Conservation (phyloP, 1,284 basidiomycete species). For the Hymenochaete sp. region DNA sequence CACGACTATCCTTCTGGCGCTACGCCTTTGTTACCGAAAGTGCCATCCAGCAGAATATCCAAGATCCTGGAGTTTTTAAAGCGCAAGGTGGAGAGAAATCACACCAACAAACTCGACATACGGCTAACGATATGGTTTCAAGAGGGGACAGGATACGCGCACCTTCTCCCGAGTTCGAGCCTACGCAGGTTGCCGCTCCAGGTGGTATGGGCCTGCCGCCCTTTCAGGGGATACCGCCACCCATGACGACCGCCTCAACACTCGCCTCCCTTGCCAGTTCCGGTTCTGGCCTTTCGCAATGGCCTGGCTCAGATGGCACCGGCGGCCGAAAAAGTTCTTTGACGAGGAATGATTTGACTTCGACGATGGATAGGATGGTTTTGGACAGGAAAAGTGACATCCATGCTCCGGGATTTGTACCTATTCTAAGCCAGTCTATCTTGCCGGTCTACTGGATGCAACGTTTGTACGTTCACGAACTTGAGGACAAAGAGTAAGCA, state of each 20-base stretch:
- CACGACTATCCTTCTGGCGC: slow-evolving; percentile 56
- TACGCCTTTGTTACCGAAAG: slow-evolving; percentile 45
- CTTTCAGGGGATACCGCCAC: slow-evolving; percentile 22
- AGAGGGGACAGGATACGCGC: slow-evolving; percentile 14
- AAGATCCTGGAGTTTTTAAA: too few relatives aligned
- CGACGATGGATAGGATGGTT: slow-evolving; percentile 57
- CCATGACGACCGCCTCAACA: slow-evolving; percentile 39
- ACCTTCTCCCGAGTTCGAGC: slow-evolving; percentile 17
- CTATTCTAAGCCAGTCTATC: slow-evolving; percentile 50
- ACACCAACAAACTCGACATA: slow-evolving; percentile 1
- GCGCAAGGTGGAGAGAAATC: slow-evolving; percentile 6
- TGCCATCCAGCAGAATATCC: slow-evolving; percentile 5
- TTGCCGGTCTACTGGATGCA: slow-evolving; percentile 63
- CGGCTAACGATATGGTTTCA: slow-evolving; percentile 13
- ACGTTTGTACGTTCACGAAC: slow-evolving; percentile 42
- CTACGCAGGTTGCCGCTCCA: slow-evolving; percentile 17
- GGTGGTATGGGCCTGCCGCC: slow-evolving; percentile 21
- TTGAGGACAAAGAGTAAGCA: slow-evolving; percentile 46
- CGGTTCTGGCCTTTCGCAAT: slow-evolving; percentile 23
- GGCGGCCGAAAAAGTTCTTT: slow-evolving; percentile 33
- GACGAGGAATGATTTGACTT: slow-evolving; percentile 48
- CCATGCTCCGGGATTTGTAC: slow-evolving; percentile 33
- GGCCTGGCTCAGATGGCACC: slow-evolving; percentile 22
- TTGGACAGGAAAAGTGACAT: slow-evolving; percentile 33
- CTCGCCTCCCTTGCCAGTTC: slow-evolving; percentile 42